Base-by-base conservation (phyloP, 1,284 basidiomycete genomes). In the Coniferiporia sulphurascens region DNA sequence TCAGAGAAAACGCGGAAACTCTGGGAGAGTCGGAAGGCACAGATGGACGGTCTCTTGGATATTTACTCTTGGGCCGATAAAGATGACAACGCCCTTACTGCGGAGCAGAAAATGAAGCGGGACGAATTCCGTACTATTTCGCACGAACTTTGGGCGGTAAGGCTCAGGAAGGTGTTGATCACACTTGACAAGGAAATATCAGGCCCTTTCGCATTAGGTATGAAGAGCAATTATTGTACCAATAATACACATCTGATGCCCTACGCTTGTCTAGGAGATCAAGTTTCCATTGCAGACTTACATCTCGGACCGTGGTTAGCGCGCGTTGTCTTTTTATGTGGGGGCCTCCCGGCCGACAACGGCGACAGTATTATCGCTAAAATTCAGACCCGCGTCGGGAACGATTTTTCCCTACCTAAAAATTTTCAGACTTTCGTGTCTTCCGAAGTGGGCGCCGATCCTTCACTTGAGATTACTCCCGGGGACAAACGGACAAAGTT, bases 241-340 rank as follows among this genome's bases (percentile, higher is more conserved):
- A 9, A 12, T 48, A 15, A 22, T 48, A 49, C 27, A 6, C 56
- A 51, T 56, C 59, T 61, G 62, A 61, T 50, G 63, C 68, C 27
- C 65, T 74, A 67, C 70, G 69, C 77, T 54, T 22, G 52, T 19
- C 45, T 60, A 88, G 87, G 87, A 27, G 88, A 89, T 66, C 89
- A 91, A 62, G 71, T 93, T 68, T 90, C 86, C 7, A 75, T 93
- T 48, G 89, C 86, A 2, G 93, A 95, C 69, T 72, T 93, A 55
- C 91, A 94, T 67, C 74, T 93, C 27, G 85, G 83, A 2, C 85
- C 84, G 10, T 96, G 91, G 91, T 70, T 94, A 43, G 76, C 84
- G 2, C 80, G 85, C 34, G 64, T 93, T 9, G 81, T 85, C 10
- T 70, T 67, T 48, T 74, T 91, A 22, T 76, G 79, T 4, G 86